Evolutionary conservation across 1,284 basidiomycete species (phyloP).

Genomic region (Marasmius tenuissimus): DNA sequence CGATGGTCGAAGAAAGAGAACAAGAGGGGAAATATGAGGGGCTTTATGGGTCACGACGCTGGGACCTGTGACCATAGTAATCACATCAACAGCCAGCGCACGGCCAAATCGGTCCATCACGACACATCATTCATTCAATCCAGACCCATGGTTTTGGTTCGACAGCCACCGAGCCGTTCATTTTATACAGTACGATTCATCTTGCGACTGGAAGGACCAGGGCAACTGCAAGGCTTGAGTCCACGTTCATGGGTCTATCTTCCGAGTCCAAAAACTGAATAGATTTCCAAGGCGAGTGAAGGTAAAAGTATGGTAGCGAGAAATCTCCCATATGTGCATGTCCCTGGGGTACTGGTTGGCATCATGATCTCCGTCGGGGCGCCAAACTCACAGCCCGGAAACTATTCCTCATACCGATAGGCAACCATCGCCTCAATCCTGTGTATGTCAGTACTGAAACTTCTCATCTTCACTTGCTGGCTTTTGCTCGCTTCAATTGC

Average conservation of each 20-base stretch:
- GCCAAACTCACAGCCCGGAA: too few relatives aligned
- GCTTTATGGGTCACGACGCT: slow-evolving; percentile 5
- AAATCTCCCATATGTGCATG: too few relatives aligned
- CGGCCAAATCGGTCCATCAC: background rate
- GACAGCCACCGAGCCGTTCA: too few relatives aligned
- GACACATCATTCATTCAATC: slow-evolving; percentile 5
- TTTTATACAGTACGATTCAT: too few relatives aligned
- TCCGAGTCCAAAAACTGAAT: too few relatives aligned
- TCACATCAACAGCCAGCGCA: background rate
- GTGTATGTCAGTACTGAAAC: slow-evolving; percentile 90
- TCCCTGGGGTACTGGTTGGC: background rate
- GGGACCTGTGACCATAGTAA: slow-evolving; percentile 14
- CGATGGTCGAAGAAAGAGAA: slow-evolving; percentile 25
- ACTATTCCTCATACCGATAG: slow-evolving; percentile 64
- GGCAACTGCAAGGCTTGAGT: too few relatives aligned
- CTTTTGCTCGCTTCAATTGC: slow-evolving; percentile 95
- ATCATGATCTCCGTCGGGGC: background rate
- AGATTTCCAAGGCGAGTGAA: background rate
- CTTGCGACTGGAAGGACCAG: too few relatives aligned
- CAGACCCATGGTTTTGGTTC: background rate
- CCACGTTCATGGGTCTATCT: too few relatives aligned
- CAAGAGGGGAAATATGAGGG: slow-evolving; percentile 14
- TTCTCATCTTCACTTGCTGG: slow-evolving; percentile 91
- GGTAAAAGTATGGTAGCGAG: too few relatives aligned
- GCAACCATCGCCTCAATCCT: slow-evolving; percentile 89